Evolutionary conservation across 176 grass and related monocot species (phyloP), one percentile per base, ranked within the genome.

Genomic region (Carex kokanica): DNA sequence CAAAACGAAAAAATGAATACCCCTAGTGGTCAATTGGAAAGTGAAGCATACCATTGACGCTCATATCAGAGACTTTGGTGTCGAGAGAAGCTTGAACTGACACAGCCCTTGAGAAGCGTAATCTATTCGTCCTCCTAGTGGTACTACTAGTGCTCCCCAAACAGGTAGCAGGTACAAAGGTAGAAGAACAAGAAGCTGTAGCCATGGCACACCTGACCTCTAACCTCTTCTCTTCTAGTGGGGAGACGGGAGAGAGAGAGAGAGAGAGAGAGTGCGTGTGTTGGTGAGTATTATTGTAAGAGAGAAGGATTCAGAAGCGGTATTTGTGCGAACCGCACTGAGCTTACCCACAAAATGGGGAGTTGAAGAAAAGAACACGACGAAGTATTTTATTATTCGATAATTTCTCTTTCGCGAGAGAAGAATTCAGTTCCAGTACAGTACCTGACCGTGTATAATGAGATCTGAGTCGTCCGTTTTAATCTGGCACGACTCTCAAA

Each of bases 1-100:
- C 49, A 81, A 75, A 85, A 60, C 12, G 1, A 55, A 7, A 43
- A 18, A 31, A 40, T 10, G 29, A 60, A 9, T 32, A 75, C 5
- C 6, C 13, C 31, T 47, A 78, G 25, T 60, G 53, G 12, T 62
- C 10, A 65, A 62, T 85, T 77, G 67, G 16, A 24, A 77, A 78
- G 32, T 10, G 10, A 21, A 78, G 11, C 85, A 85, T 89, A 98
- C 95, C 95, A 62, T 98, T 91, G 68, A 88, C 54, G 14, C 79
- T 85, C 95, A 98, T 98, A 85, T 98, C 92, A 60, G 95, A 98
- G 71, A 98, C 84, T 21, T 98, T 94, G 63, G 68, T 84, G 52
- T 98, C 95, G 60, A 98, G 95, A 20, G 95, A 98, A 84, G 83
- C 90, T 13, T 86, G 87, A 41, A 86, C 83, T 13, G 80, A n/a